Conservation (phyloP, 75 land plant species). For the Cryptomeria japonica region DNA sequence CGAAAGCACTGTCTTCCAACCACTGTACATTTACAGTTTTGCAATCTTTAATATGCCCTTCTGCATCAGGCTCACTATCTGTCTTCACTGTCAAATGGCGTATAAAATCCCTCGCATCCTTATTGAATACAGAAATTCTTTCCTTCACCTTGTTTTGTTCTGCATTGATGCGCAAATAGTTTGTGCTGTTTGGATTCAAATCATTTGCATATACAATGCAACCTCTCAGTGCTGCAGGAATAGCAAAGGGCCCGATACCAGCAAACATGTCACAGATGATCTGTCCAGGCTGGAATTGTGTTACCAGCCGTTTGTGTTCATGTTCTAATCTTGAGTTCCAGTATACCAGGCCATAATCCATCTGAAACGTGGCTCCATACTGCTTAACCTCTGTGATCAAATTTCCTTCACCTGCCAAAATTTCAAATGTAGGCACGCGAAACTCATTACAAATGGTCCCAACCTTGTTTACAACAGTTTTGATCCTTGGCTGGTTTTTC, state of each 20-base stretch:
- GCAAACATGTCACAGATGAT: constrained; percentile 92
- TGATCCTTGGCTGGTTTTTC: constrained; percentile 93
- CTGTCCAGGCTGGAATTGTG: constrained; percentile 69
- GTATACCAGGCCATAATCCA: constrained; percentile 88
- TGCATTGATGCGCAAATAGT: constrained; percentile 74
- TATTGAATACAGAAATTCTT: constrained; percentile 53
- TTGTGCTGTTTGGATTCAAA: constrained; percentile 81
- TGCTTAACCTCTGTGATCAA: constrained; percentile 97
- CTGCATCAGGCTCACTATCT: constrained; percentile 14
- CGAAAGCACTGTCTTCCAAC: not conserved
- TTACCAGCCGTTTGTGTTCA: constrained; percentile 82
- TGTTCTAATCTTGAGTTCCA: constrained; percentile 98
- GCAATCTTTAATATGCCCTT: constrained; percentile 12
- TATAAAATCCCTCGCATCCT: constrained; percentile 92
- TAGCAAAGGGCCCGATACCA: constrained; percentile 90
- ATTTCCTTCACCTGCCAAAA: constrained; percentile 72
- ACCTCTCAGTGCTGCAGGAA: constrained; percentile 95
- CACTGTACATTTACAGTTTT: not conserved
- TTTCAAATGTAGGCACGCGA: constrained; percentile 89
- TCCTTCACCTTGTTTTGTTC: constrained; percentile 74
- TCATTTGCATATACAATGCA: constrained; percentile 95
- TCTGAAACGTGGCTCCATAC: constrained; percentile 86
- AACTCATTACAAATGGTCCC: constrained; percentile 90
- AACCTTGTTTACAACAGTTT: constrained; percentile 83
- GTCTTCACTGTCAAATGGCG: constrained; percentile 37